A percentile compares a stretch with the other conserved stretches of the same genome.
These are phyloP conservation scores for Gloeopeniophorella convolvens DNA, from an alignment of 768 basidiomycete species.

Conservation along the genomic window DNA sequence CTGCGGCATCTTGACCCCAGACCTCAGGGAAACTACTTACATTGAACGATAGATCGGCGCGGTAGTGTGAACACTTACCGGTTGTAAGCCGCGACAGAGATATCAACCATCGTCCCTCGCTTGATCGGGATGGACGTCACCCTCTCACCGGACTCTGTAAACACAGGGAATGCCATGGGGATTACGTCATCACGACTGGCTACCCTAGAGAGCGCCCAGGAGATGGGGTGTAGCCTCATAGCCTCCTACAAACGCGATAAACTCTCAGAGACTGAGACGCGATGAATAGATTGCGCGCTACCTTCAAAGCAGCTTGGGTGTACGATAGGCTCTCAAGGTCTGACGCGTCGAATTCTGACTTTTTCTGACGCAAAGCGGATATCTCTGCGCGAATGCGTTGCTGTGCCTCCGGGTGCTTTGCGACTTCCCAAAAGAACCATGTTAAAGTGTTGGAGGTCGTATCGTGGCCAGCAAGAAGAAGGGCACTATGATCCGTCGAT, in stretches of 20 bases:
- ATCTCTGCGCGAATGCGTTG: slow-evolving; percentile 15
- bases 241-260: background rate
- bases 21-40: slow-evolving; percentile 10
- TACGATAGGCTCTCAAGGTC: background rate
- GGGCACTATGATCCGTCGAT: background rate
- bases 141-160: slow-evolving; percentile 11
- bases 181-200: slow-evolving; percentile 18
- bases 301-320: slow-evolving; percentile 1
- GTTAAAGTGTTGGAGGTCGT: background rate
- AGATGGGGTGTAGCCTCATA: slow-evolving; percentile 6
- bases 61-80: slow-evolving; percentile 1
- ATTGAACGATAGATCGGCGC: background rate
- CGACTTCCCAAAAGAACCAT: background rate
- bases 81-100: slow-evolving; percentile 13
- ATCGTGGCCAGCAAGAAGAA: background rate
- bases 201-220: slow-evolving; percentile 4
- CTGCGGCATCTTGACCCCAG: slow-evolving; percentile 18
- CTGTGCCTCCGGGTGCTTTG: background rate
- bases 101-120: slow-evolving; percentile 14
- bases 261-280: background rate
- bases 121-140: slow-evolving; percentile 14
- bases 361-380: background rate
- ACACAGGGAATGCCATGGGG: slow-evolving; percentile 15
- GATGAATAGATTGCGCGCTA: background rate
- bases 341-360: background rate